Base-by-base conservation (phyloP, 768 basidiomycete genomes). In the Clathrus columnatus region DNA sequence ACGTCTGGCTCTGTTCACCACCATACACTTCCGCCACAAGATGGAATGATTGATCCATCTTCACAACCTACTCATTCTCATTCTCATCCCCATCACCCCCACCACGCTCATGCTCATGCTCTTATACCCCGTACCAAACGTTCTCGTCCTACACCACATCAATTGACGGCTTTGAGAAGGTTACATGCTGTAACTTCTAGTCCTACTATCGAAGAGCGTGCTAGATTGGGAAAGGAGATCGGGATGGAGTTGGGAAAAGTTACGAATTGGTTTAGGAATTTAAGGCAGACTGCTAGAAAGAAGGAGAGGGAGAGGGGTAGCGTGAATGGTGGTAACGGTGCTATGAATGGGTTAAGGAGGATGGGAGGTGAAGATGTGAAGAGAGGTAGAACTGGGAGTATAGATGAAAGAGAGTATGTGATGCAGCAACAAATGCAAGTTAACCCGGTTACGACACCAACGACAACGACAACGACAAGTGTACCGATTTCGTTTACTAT, bases 241-340 rank as follows among this genome's bases (percentile, higher is more conserved):
- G 87, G 85, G 70, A 89, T 91, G 80, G 87, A 91, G 68, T 68
- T 90, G 55, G 84, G 82, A 60, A 88, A 87, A 69, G 87, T 91
- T 51, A 88, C 87, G 17, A 91, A 91, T 66, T 91, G 87, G 87
- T 90, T 90, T 75, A 76, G 87, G 30, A 91, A 91, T 64, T 75
- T 90, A 56, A 79, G 87, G 32, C 87, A 91, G 70, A 85, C 85
- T 17, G 77, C 87, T n/a, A 72, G 87, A 43, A 88, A 55, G 46
- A 55, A 55, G 54, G 54, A 83, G 68, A 81, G 87, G 21, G 76
- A 79, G 16, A 29, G 47, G 4, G 55, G 81, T 47, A 61, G 59
- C 59, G 29, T 36, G 11, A 2, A 2, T 36, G 36, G 4, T 36
- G 36, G 36, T 36, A n/a, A 4, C n/a, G 36, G 36, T 36, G 36